These are phyloP conservation scores for Aspergillus eucalypticola DNA, from an alignment of 2,329 filamentous ascomycete species.

Conservation along the genomic window DNA sequence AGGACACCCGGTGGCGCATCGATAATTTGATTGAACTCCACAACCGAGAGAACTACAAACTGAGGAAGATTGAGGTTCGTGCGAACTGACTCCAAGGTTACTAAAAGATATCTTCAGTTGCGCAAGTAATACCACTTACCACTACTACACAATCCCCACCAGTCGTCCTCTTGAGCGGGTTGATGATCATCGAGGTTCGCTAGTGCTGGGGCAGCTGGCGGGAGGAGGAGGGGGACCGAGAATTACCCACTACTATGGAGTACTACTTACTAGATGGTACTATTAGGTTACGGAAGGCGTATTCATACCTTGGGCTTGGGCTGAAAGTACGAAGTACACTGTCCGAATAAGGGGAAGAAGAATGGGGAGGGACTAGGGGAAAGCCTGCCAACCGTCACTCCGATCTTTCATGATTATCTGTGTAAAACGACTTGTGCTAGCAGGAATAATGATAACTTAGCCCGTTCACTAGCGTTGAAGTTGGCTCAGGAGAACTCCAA, in stretches of 20 bases:
- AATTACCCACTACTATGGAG: no score
- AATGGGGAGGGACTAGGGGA: background rate
- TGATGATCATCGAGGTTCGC: background rate
- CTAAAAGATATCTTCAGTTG: background rate
- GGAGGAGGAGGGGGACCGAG: background rate
- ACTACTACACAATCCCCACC: background rate
- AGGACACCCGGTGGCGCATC: conserved; percentile 6
- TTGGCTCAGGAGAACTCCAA: background rate
- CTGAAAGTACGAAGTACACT: background rate
- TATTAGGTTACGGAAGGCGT: background rate
- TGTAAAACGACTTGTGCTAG: background rate
- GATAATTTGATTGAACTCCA: conserved; percentile 8
- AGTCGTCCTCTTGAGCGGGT: background rate
- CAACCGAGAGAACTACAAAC: background rate
- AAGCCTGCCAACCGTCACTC: background rate
- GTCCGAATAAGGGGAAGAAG: background rate
- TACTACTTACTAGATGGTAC: background rate
- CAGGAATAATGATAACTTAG: background rate
- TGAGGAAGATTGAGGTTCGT: background rate
- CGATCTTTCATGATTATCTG: background rate
- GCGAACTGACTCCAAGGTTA: background rate
- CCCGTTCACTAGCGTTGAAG: background rate
- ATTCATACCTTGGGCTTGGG: no score
- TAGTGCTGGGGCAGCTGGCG: background rate
- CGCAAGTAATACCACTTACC: background rate